phyloP scores from a whole-genome alignment of 1,284 basidiomycete species.

The Cutaneotrichosporon spelunceum region DNA sequence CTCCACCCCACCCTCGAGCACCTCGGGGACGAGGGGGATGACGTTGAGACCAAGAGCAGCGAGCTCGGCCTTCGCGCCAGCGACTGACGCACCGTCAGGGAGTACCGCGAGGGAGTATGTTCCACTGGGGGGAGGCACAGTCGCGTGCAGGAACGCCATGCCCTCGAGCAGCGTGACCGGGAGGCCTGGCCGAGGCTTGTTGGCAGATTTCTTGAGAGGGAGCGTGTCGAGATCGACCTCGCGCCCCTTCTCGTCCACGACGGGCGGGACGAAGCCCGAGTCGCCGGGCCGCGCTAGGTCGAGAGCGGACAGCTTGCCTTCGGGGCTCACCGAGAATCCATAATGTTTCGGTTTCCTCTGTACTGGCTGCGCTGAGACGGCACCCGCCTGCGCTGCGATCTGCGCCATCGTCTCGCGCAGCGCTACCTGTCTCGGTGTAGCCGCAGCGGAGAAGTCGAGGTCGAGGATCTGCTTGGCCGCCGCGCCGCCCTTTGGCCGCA shows the following conservation, averaged over 20 bases:
- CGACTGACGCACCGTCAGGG: slow-evolving; percentile 30
- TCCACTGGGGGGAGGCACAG: slow-evolving; percentile 29
- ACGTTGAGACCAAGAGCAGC: slow-evolving; percentile 21
- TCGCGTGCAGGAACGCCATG: slow-evolving; percentile 32
- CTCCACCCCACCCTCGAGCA: slow-evolving; percentile 20
- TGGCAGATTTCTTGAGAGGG: not conserved
- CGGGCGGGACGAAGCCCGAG: not conserved
- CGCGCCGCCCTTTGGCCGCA: slow-evolving; percentile 15
- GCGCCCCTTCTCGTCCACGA: not conserved
- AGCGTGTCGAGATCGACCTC: slow-evolving; percentile 1
- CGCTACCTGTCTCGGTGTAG: slow-evolving; percentile 19
- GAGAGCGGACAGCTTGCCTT: slow-evolving; percentile 20
- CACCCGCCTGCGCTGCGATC: slow-evolving; percentile 13
- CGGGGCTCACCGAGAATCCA: slow-evolving; percentile 25
- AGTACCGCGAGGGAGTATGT: slow-evolving; percentile 30
- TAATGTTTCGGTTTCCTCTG: slow-evolving; percentile 25
- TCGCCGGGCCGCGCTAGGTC: not conserved
- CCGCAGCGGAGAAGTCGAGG: slow-evolving; percentile 30
- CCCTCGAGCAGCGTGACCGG: slow-evolving; percentile 25
- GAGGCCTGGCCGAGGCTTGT: slow-evolving; percentile 2
- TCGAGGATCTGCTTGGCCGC: slow-evolving; percentile 19
- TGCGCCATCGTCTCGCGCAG: slow-evolving; percentile 19
- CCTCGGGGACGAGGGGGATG: slow-evolving; percentile 28
- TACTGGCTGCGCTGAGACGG: not conserved
- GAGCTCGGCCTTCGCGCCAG: slow-evolving; percentile 21